Base-by-base conservation (phyloP, 2,329 filamentous ascomycete species). In the Neonectria sp. region DNA sequence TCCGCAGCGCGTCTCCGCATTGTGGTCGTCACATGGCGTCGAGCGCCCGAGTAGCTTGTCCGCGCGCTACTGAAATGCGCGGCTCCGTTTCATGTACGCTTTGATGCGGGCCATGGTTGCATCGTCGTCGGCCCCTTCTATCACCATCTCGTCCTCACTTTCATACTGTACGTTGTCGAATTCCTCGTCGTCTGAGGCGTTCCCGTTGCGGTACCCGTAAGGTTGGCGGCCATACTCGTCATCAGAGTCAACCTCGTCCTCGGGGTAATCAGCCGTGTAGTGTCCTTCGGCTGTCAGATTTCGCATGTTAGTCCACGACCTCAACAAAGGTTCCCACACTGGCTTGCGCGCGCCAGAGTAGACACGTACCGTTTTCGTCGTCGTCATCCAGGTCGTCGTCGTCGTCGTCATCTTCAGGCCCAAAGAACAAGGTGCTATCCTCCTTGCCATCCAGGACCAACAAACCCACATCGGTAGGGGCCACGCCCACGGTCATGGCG, bases 261-360 rank as follows among this genome's bases (percentile, higher is more conserved):
- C 93, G 0, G 93, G 93, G 72, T 95, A 95, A 77, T 95, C 93
- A 60, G 92, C 91, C 4, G 90, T 90, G 76, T 95, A 94, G 79
- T 94, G 91, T 74, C 94, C 92, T 77, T 95, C 93, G 40, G 93
- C 91, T 91, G 67, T 17, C 11, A 25, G 51, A 12, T 43, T 33
- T 68, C 69, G 52, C 63, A 63, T 62, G 57, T 71, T 63, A 75
- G 72, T 33, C 43, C 70, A 37, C 5, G 51, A n/a, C 21, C 40
- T 49, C n/a, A 35, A 12, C 17, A 15, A 40, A 61, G 21, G 17
- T 49, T 55, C 29, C 60, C 55, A 55, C 33, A 51, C 46, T 64
- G 29, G 66, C 37, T 59, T 51, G 63, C 43, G 51, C 37, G 46
- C 43, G 51, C 15, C 27, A 15, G 6, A 55, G 24, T 37, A 60